A percentile compares a stretch with the other conserved stretches of the same genome.
These are phyloP conservation scores for Akanthomyces lecanii DNA, from an alignment of 2,329 filamentous ascomycete genomes.

Conservation along the genomic window DNA sequence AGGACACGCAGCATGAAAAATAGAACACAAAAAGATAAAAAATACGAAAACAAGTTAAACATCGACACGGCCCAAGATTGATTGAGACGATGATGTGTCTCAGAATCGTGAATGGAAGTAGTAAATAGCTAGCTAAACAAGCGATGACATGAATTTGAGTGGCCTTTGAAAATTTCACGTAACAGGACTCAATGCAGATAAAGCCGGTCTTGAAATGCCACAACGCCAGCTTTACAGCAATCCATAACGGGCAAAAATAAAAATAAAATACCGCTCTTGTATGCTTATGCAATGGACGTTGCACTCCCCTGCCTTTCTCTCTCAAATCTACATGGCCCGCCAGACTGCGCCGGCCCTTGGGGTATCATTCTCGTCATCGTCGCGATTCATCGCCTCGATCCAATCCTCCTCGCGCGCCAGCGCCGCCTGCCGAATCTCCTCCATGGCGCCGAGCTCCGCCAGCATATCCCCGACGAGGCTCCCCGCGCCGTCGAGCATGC, in stretches of 20 bases:
- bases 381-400: constrained; percentile 51
- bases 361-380: constrained; percentile 34
- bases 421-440: constrained; percentile 55
- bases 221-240: neutral
- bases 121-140: too few species aligned
- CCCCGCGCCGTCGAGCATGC: constrained; percentile 45
- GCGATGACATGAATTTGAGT: too few species aligned
- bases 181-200: neutral
- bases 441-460: constrained; percentile 59
- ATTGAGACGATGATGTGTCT: too few species aligned
- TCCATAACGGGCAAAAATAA: neutral
- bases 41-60: neutral
- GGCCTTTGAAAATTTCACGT: too few species aligned
- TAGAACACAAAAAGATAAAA: neutral
- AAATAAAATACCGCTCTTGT: neutral
- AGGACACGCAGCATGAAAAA: neutral
- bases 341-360: constrained; percentile 45
- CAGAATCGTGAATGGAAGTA: too few species aligned
- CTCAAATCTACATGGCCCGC: constrained; percentile 33
- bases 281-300: neutral
- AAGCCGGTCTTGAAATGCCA: neutral
- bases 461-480: constrained; percentile 55
- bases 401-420: constrained; percentile 53
- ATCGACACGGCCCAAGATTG: neutral
- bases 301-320: neutral